Evolutionary conservation across 108 stramenopile species (phyloP), one percentile per base, ranked within the genome.

Genomic region (Nitzschia sp.): DNA sequence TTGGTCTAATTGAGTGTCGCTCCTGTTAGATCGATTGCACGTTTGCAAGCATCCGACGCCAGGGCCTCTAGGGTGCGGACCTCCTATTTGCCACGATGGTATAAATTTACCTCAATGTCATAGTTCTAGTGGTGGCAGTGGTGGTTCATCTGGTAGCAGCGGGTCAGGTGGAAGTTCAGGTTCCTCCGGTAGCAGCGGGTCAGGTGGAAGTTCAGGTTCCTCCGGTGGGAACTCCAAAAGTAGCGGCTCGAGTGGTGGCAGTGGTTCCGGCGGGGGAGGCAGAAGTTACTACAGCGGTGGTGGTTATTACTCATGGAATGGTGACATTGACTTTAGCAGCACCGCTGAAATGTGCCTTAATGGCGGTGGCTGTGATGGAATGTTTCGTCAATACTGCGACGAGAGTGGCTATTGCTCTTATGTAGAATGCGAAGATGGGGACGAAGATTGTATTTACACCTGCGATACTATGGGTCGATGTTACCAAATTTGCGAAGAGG

Each of bases 111-210:
- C 29, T 38, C 26, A 35, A 38, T 61, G 60, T 36, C 33, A 42
- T 4, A 18, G 23, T 13, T 4, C 18, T 8, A 13, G 15, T 36
- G 23, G 23, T 3, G 60, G 33, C n/a, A 11, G 42, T 61, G 13
- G 60, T 38, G 60, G 68, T 30, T 30, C 35, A 4, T 55, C 55
- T 57, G 34, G 55, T 25, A 29, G 66, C n/a, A 55, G 32, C 2
- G 8, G 26, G 30, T 45, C 26, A 29, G 54, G 51, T 18, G n/a
- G 47, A 8, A 55, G 54, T 32, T 33, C 66, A 0, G 55, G 66
- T 34, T 23, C 18, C 31, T 32, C 21, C 55, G 24, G 54, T 29
- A 34, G 17, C 1, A 57, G 34, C 33, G 0, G 58, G 8, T 51
- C 49, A 23, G 49, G 49, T 4, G 49, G 49, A 8, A 42, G 38